phyloP scores from a whole-genome alignment of 2,329 filamentous ascomycete genomes.

The Neodidymelliopsis sp. region DNA sequence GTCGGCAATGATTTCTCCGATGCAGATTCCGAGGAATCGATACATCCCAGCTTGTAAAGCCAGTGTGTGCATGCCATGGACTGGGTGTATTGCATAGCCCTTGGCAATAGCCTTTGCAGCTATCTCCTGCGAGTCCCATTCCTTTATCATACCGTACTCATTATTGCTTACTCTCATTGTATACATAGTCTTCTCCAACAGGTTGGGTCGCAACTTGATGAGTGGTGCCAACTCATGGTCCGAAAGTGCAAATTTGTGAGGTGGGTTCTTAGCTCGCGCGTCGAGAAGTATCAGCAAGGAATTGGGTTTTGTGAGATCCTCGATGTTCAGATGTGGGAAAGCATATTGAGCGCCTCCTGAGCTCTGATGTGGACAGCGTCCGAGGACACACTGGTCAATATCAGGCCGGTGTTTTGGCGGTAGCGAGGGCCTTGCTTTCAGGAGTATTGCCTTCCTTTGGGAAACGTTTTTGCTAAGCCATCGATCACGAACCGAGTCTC shows the following conservation, averaged over 20 bases:
- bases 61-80: background rate
- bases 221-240: slow-evolving; percentile 50
- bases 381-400: slow-evolving; percentile 40
- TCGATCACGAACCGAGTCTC: slow-evolving; percentile 58
- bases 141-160: background rate
- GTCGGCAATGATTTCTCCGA: background rate
- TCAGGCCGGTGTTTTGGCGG: slow-evolving; percentile 60
- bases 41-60: background rate
- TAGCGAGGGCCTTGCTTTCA: slow-evolving; percentile 55
- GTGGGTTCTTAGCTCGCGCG: slow-evolving; percentile 57
- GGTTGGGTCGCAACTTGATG: slow-evolving; percentile 25
- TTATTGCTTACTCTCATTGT: background rate
- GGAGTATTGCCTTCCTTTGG: slow-evolving; percentile 57
- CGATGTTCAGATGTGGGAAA: slow-evolving; percentile 64
- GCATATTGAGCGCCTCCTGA: slow-evolving; percentile 43
- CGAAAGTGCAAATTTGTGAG: slow-evolving; percentile 56
- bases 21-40: background rate
- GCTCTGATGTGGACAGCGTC: slow-evolving; percentile 4
- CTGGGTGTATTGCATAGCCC: background rate
- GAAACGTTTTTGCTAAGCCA: slow-evolving; percentile 62
- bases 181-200: background rate
- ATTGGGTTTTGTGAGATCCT: slow-evolving; percentile 59
- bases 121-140: background rate
- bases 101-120: background rate
- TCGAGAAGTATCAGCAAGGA: slow-evolving; percentile 60